phyloP scores from a whole-genome alignment of 495 filamentous ascomycete species.

The Penicillium macrosclerotiorum region DNA sequence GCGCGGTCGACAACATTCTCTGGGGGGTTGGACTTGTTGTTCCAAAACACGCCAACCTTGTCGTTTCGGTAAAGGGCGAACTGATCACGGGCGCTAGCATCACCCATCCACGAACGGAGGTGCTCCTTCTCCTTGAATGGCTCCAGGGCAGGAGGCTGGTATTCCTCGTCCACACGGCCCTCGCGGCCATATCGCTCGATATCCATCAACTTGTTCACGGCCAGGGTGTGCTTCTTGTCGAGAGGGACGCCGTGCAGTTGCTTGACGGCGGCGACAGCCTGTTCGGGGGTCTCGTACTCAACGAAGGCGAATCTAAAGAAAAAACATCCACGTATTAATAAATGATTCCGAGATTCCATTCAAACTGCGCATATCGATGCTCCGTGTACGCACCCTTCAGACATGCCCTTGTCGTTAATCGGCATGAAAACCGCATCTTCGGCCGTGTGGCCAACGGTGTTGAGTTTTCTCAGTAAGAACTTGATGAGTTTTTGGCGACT shows the following conservation, averaged over 20 bases:
- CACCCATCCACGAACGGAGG: slow-evolving; percentile 86
- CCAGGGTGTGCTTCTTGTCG: slow-evolving; percentile 92
- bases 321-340: slow-evolving; percentile 10
- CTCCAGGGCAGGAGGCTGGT: slow-evolving; percentile 72
- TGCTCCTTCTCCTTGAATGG: slow-evolving; percentile 90
- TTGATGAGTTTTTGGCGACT: slow-evolving; percentile 88
- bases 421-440: slow-evolving; percentile 94
- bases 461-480: slow-evolving; percentile 89
- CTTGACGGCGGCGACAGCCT: slow-evolving; percentile 84
- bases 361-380: not conserved
- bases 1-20: slow-evolving; percentile 85
- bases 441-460: slow-evolving; percentile 73
- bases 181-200: slow-evolving; percentile 94
- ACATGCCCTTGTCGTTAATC: slow-evolving; percentile 73
- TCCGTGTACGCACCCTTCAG: slow-evolving; percentile 67
- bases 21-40: slow-evolving; percentile 87
- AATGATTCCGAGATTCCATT: slow-evolving; percentile 6
- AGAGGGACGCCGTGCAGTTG: slow-evolving; percentile 77
- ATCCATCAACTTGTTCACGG: slow-evolving; percentile 97
- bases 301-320: slow-evolving; percentile 80
- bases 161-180: slow-evolving; percentile 88
- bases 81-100: slow-evolving; percentile 85
- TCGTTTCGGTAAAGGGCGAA: slow-evolving; percentile 89
- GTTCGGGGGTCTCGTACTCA: slow-evolving; percentile 89
- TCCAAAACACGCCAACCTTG: slow-evolving; percentile 93